Evolutionary conservation across 805 yeast species (phyloP), one percentile per base, ranked within the genome.

Genomic region (Debaryomyces tyrocola): DNA sequence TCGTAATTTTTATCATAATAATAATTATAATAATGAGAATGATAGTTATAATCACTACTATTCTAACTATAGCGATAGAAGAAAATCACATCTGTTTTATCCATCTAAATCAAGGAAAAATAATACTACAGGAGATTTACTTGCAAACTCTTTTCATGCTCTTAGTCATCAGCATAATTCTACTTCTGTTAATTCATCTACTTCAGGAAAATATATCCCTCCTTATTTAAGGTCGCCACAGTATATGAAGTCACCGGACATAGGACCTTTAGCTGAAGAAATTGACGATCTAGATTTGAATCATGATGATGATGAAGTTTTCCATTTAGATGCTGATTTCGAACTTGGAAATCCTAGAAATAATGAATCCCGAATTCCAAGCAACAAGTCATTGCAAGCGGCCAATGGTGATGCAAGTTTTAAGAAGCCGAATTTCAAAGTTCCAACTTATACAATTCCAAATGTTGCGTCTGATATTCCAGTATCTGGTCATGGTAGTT

Each of bases 321-420:
- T 73, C 51, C 73, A 70, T 37, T 62, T 73, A 44, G 77, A 73
- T 52, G 75, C 66, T 44, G 76, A 71, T 51, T 63, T 64, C 44
- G 66, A 61, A 4, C 36, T 51, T 29, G 43, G 33, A 12, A 41
- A 28, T 21, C 14, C 34, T 14, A 31, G 20, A 9, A 24, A n/a
- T 4, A 34, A 28, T 11, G 24, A 31, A 12, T 17, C 28, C 2
- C 38, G 17, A 11, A 11, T 14, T n/a, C 6, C 34, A 6, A 11
- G 24, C 12, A 35, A 14, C 12, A 17, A 20, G n/a, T 35, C 38
- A 18, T 37, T 18, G 15, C 36, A 43, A 14, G 20, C 43, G 4
- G 18, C 44, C 9, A 41, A 37, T 33, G 43, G 45, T 5, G 50
- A 53, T 29, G 34, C 45, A 12, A 37, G 38, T 18, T 51, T 48